Evolutionary conservation across 2,329 filamentous ascomycete species (phyloP), one percentile per base, ranked within the genome.

Genomic region (Colletotrichum tropicale): DNA sequence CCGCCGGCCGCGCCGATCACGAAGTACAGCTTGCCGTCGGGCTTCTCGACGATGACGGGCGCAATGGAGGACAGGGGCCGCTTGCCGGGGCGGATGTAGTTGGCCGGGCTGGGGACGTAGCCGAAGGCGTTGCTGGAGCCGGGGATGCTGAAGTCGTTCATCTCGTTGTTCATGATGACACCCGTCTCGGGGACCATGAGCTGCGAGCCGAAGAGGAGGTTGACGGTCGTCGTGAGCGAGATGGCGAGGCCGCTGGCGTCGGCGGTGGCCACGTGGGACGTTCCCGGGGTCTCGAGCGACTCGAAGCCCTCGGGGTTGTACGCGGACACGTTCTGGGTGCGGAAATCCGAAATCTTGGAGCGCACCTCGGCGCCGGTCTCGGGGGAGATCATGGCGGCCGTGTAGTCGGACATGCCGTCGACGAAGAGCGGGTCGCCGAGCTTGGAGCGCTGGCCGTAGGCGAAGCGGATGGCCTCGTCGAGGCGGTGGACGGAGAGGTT

Each of bases 391-490:
- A 92, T 88, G 2, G 88, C 80, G 77, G 93, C 87, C 78, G 94
- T 94, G 69, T 90, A 90, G 16, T 89, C 85, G 58, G 94, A 86
- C 13, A 94, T 89, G 0, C 89, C 86, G 1, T 83, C 80, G 8
- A 96, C 90, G 79, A 94, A 98, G 0, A 86, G 86, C 0, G 96
- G 96, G 78, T 98, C 96, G 2, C 95, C 96, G 0, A 98, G 88
- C 36, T 94, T 87, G 2, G 91, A 89, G 66, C 95, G 91, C 87
- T 93, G 85, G 3, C 93, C 95, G 79, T 98, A 98, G 0, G 92
- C 94, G 81, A 96, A 98, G 9, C 94, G 88, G 75, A 98, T 94
- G 2, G 95, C 93, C 86, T 98, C 95, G 77, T 96, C 93, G n/a
- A 98, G 85, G 0, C 93, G 88, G 81, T 98, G 95, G 0, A 94